Percentiles rank a stretch among this genome's conserved stretches.
These are phyloP conservation scores for Biscutella laevigata DNA, from an alignment of 441 rosid species.

Conservation along the genomic window DNA sequence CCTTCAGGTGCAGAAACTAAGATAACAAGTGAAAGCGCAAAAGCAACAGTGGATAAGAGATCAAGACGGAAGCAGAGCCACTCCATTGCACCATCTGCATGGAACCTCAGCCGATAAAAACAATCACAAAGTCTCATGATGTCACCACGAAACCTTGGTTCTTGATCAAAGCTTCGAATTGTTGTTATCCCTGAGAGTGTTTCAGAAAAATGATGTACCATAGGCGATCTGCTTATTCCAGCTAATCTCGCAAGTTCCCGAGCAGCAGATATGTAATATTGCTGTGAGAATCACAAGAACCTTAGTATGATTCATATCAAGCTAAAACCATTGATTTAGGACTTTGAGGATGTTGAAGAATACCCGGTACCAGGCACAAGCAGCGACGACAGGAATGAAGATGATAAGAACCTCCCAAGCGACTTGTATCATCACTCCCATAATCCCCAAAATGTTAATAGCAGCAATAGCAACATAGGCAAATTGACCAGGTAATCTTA, in stretches of 20 bases:
- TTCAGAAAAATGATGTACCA: slow-evolving; percentile 76
- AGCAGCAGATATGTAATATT: slow-evolving; percentile 69
- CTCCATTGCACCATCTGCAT: slow-evolving; percentile 51
- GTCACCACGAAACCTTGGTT: slow-evolving; percentile 46
- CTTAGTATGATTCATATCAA: not conserved
- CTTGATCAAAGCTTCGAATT: slow-evolving; percentile 75
- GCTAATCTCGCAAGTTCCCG: slow-evolving; percentile 68
- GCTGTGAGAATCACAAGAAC: slow-evolving; percentile 33
- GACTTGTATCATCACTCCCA: slow-evolving; percentile 73
- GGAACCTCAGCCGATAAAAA: slow-evolving; percentile 52
- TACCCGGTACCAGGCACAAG: slow-evolving; percentile 75
- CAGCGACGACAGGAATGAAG: slow-evolving; percentile 55
- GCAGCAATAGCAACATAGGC: slow-evolving; percentile 36
- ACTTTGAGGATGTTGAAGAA: not conserved
- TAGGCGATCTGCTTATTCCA: slow-evolving; percentile 72
- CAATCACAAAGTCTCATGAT: slow-evolving; percentile 53
- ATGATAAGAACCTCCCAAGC: slow-evolving; percentile 73
- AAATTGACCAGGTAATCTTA: slow-evolving; percentile 42
- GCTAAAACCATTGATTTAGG: not conserved
- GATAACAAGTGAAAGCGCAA: slow-evolving; percentile 55
- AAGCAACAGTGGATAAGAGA: slow-evolving; percentile 50
- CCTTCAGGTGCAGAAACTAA: slow-evolving; percentile 54
- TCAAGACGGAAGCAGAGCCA: slow-evolving; percentile 83
- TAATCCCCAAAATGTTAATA: slow-evolving; percentile 55
- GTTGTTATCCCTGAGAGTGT: slow-evolving; percentile 71